Conservation (phyloP, 176 grass and related monocot genomes). For the Oryza meyeriana region DNA sequence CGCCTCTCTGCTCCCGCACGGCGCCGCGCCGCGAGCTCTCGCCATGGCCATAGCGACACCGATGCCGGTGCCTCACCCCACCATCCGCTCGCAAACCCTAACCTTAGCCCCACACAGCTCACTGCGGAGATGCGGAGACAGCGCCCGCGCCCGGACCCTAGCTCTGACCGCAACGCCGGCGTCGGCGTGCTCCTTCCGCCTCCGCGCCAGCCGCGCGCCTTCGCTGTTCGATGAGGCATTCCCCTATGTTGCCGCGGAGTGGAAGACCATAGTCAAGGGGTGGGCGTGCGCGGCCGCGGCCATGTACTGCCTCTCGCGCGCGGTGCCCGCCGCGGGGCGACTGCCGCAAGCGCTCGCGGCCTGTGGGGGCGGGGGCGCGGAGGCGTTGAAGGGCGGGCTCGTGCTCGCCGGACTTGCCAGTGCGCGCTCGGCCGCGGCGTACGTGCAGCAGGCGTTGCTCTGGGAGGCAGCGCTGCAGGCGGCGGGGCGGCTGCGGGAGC, state of each 20-base stretch:
- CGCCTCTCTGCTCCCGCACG: neutral
- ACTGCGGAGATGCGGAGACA: neutral
- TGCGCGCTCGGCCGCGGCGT: slow-evolving; percentile 39
- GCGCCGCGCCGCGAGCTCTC: neutral
- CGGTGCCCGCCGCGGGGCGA: slow-evolving; percentile 57
- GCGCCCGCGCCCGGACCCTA: neutral
- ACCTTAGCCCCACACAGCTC: slow-evolving; percentile 6
- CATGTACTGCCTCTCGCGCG: slow-evolving; percentile 58
- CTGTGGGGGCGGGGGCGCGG: neutral
- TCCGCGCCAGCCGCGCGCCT: slow-evolving; percentile 1
- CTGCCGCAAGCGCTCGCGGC: slow-evolving; percentile 38
- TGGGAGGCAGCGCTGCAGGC: slow-evolving; percentile 62
- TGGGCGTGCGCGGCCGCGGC: slow-evolving; percentile 61
- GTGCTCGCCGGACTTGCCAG: slow-evolving; percentile 32
- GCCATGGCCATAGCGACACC: slow-evolving; percentile 24
- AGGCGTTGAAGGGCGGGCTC: slow-evolving; percentile 27
- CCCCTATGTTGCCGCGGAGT: slow-evolving; percentile 54
- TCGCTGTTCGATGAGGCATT: slow-evolving; percentile 26
- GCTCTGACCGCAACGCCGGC: neutral
- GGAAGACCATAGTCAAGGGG: slow-evolving; percentile 53
- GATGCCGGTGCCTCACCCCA: neutral
- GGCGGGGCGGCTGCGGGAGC: slow-evolving; percentile 44
- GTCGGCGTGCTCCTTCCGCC: slow-evolving; percentile 1
- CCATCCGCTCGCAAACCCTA: slow-evolving; percentile 29
- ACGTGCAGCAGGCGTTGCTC: slow-evolving; percentile 64